A percentile compares a stretch with the other conserved stretches of the same genome.
Conservation (phyloP, 805 yeast species). For the Lachancea quebecensis region DNA sequence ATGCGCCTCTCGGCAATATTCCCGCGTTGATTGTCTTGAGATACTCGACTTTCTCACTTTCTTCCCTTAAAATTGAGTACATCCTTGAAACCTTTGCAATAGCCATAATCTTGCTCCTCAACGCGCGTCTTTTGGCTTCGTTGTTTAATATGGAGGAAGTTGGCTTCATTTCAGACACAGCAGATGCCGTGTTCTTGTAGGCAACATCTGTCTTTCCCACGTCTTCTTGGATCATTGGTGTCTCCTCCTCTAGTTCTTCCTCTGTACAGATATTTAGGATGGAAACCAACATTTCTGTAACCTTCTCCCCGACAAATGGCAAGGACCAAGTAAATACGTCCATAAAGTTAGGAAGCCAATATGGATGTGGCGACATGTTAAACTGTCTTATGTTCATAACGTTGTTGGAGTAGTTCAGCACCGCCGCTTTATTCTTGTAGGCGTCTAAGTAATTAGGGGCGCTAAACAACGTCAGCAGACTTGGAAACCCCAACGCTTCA, state of each 20-base stretch:
- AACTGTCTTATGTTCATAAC: slow-evolving; percentile 95
- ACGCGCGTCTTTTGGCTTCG: slow-evolving; percentile 40
- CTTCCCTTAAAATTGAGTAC: slow-evolving; percentile 83
- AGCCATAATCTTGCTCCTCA: slow-evolving; percentile 84
- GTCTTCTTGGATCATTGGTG: slow-evolving; percentile 42
- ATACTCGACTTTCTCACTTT: slow-evolving; percentile 77
- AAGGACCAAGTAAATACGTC: slow-evolving; percentile 96
- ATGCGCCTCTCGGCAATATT: slow-evolving; percentile 77
- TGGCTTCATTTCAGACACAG: slow-evolving; percentile 3
- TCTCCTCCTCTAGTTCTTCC: slow-evolving; percentile 80
- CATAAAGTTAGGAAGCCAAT: slow-evolving; percentile 94
- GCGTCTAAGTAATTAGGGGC: slow-evolving; percentile 94
- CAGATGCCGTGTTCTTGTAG: slow-evolving; percentile 1
- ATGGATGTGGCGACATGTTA: slow-evolving; percentile 89
- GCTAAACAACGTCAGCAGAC: slow-evolving; percentile 82
- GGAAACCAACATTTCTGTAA: slow-evolving; percentile 86
- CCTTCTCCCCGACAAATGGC: slow-evolving; percentile 95
- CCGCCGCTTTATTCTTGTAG: slow-evolving; percentile 92
- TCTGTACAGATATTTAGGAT: slow-evolving; percentile 91
- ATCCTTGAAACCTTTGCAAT: slow-evolving; percentile 93
- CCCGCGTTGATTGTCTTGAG: slow-evolving; percentile 69
- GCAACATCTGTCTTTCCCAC: slow-evolving; percentile 29
- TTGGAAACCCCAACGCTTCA: slow-evolving; percentile 78
- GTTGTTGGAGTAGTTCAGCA: slow-evolving; percentile 81
- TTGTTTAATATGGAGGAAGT: slow-evolving; percentile 20